Evolutionary conservation across 768 basidiomycete species (phyloP).

Genomic region (Thelephora aurantiotincta): DNA sequence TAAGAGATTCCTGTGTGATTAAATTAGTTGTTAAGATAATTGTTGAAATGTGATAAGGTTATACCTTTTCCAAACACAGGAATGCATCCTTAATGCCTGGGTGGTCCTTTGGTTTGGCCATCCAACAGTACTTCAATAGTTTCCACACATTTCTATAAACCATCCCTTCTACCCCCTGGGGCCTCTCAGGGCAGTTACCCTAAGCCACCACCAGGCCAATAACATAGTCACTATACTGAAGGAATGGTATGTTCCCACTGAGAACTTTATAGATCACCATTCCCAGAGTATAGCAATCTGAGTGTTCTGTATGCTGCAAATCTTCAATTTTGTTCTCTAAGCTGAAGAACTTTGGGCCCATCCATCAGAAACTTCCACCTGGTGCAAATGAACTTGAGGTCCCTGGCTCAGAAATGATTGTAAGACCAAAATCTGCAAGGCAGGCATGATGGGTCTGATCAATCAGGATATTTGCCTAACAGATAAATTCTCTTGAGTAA

Average conservation of each 20-base stretch:
- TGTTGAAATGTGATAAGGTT: too few relatives aligned
- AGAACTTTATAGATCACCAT: not conserved
- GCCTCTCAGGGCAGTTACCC: not conserved
- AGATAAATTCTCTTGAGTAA: not conserved
- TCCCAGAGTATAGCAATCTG: not conserved
- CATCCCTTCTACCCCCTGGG: not conserved
- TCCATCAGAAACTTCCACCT: slow-evolving; percentile 8
- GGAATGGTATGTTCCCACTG: too few relatives aligned
- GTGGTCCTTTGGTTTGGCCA: not conserved
- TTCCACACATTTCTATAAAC: not conserved
- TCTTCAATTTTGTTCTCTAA: not conserved
- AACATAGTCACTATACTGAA: not conserved
- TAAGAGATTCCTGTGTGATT: not conserved
- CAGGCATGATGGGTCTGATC: not conserved
- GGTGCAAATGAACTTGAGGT: slow-evolving; percentile 4
- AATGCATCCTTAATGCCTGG: too few relatives aligned
- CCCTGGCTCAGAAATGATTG: slow-evolving; percentile 2
- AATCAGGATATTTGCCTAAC: slow-evolving; percentile 3
- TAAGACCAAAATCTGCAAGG: slow-evolving; percentile 4
- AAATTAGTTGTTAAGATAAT: too few relatives aligned
- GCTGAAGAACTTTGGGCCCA: slow-evolving; percentile 10
- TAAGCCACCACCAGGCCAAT: not conserved
- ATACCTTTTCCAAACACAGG: too few relatives aligned
- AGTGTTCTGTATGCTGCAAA: not conserved
- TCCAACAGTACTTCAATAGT: not conserved